These are phyloP conservation scores for Hyaloscypha variabilis DNA, from an alignment of 495 filamentous ascomycete species.

Conservation along the genomic window DNA sequence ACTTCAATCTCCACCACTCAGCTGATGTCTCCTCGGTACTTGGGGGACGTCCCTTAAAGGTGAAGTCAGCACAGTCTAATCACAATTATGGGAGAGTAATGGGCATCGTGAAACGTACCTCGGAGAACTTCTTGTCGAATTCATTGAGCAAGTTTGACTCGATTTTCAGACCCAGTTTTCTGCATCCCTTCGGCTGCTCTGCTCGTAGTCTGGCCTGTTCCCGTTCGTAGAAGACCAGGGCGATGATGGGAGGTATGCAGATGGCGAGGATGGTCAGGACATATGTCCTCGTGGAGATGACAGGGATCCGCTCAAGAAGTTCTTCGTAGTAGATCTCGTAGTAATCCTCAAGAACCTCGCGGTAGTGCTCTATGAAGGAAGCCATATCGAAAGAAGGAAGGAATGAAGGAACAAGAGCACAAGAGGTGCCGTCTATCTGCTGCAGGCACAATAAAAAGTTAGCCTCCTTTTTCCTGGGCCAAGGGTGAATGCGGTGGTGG, in stretches of 20 bases:
- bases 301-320: constrained; percentile 21
- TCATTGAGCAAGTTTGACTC: constrained; percentile 41
- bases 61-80: not conserved
- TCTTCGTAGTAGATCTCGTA: constrained; percentile 29
- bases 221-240: constrained; percentile 33
- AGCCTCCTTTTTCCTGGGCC: constrained; percentile 9
- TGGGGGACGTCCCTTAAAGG: constrained; percentile 22
- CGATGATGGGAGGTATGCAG: constrained; percentile 45
- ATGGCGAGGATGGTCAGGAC: constrained; percentile 48
- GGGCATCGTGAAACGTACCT: constrained; percentile 6
- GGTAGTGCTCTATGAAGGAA: constrained; percentile 26
- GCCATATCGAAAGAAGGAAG: constrained; percentile 16
- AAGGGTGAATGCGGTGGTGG: constrained; percentile 1
- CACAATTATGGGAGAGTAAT: not conserved
- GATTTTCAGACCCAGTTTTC: constrained; percentile 46
- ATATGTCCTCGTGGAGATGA: constrained; percentile 48
- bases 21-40: constrained; percentile 32
- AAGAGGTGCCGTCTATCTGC: constrained; percentile 29
- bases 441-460: constrained; percentile 10
- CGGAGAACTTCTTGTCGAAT: constrained; percentile 35
- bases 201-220: constrained; percentile 31
- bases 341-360: constrained; percentile 25
- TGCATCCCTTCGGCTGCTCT: constrained; percentile 48
- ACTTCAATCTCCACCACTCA: constrained; percentile 65
- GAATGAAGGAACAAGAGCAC: constrained; percentile 20